A percentile compares a stretch with the other conserved stretches of the same genome.
Evolutionary conservation across 2,329 filamentous ascomycete species (phyloP).

Genomic region (Penicillium sp.): DNA sequence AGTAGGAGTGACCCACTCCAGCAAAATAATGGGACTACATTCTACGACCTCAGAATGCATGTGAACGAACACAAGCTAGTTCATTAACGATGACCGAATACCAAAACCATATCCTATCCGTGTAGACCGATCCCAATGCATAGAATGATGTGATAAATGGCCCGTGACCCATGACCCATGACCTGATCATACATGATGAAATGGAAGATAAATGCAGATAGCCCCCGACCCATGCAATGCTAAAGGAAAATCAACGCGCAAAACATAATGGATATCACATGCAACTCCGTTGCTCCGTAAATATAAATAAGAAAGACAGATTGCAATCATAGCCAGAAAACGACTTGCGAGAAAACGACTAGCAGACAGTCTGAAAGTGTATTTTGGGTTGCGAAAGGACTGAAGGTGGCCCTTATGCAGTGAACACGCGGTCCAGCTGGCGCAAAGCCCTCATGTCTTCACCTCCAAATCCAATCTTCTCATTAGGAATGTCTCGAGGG

Average conservation of each 20-base stretch:
- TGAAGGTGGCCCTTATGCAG: slow-evolving; percentile 23
- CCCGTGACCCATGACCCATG: slow-evolving; percentile 7
- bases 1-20: no score
- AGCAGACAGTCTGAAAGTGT: neutral
- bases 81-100: neutral
- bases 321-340: neutral
- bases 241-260: slow-evolving; percentile 14
- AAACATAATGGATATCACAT: slow-evolving; percentile 22
- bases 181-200: slow-evolving; percentile 11
- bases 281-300: slow-evolving; percentile 5
- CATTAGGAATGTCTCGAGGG: slow-evolving; percentile 57
- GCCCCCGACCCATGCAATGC: slow-evolving; percentile 24
- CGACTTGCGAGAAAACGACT: neutral
- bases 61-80: neutral
- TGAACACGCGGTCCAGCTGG: slow-evolving; percentile 61
- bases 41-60: neutral
- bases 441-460: slow-evolving; percentile 67
- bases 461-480: slow-evolving; percentile 56
- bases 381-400: neutral
- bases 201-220: slow-evolving; percentile 15
- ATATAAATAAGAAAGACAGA: neutral
- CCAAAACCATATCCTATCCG: slow-evolving; percentile 15
- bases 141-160: slow-evolving; percentile 14
- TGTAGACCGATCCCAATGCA: slow-evolving; percentile 29
- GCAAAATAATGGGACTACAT: no score